Evolutionary conservation across 768 basidiomycete species (phyloP).

Genomic region (Coprinopsis marcescibilis): DNA sequence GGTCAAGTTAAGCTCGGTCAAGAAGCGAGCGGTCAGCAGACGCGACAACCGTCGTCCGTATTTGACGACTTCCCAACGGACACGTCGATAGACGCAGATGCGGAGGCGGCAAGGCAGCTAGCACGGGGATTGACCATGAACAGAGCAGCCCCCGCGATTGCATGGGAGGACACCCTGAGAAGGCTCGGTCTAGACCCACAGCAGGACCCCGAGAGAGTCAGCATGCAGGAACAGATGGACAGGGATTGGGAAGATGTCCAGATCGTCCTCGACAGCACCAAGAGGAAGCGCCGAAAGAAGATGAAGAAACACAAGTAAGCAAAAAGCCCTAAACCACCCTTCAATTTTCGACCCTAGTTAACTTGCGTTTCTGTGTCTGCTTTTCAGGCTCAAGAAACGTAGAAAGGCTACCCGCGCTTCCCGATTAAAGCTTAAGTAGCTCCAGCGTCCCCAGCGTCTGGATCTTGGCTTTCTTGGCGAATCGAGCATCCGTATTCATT

Average conservation of each 20-base stretch:
- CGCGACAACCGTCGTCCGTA: constrained; percentile 11
- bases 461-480: not conserved
- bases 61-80: constrained; percentile 33
- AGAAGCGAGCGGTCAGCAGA: constrained; percentile 14
- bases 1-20: not conserved
- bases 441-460: not conserved
- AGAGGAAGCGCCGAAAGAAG: constrained; percentile 85
- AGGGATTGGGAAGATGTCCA: constrained; percentile 56
- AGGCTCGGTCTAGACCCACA: constrained; percentile 56
- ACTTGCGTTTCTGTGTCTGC: not conserved
- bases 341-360: not conserved
- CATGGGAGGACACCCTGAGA: constrained; percentile 67
- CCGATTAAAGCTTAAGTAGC: constrained; percentile 11
- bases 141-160: constrained; percentile 50
- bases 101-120: constrained; percentile 76
- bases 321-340: too few species aligned
- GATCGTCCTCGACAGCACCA: constrained; percentile 66
- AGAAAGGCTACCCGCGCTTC: constrained; percentile 12
- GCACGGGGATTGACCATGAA: constrained; percentile 67
- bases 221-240: constrained; percentile 47
- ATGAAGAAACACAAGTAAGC: constrained; percentile 97
- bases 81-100: constrained; percentile 63
- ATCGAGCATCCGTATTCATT: not conserved
- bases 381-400: constrained; percentile 10
- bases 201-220: constrained; percentile 43